These are phyloP conservation scores for Petasospora rhodanensis DNA, from an alignment of 1,139 yeast species.

Conservation along the genomic window DNA sequence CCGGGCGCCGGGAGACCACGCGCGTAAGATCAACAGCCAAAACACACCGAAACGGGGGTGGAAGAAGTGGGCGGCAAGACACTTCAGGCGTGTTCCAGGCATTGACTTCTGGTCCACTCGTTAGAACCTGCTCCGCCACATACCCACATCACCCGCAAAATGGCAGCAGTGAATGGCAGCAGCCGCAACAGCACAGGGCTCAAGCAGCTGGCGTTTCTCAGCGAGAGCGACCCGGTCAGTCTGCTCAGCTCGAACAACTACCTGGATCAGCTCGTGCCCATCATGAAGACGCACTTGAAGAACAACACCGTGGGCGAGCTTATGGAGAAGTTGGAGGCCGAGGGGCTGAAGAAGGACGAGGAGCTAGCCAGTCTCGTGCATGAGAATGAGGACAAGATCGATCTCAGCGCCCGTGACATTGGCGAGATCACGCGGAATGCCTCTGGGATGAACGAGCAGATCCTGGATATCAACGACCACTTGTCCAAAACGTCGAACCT, in stretches of 20 bases:
- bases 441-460: conserved; percentile 46
- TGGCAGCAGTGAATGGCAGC: too few relatives aligned
- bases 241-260: conserved; percentile 64
- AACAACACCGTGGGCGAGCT: conserved; percentile 53
- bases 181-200: too few relatives aligned
- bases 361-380: conserved; percentile 62
- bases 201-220: conserved; percentile 13
- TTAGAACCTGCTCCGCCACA: too few relatives aligned
- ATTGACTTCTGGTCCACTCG: too few relatives aligned
- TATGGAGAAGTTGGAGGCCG: conserved; percentile 49
- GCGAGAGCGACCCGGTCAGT: conserved; percentile 24
- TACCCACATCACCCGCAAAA: too few relatives aligned
- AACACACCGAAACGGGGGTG: too few relatives aligned
- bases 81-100: too few relatives aligned
- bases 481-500: conserved; percentile 62
- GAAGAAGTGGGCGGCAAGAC: too few relatives aligned
- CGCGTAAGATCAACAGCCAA: too few relatives aligned
- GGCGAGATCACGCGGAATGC: conserved; percentile 54
- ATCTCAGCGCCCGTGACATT: conserved; percentile 52
- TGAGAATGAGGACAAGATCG: conserved; percentile 55
- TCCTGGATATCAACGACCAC: conserved; percentile 46
- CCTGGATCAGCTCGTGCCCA: conserved; percentile 75
- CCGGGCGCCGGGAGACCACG: too few relatives aligned
- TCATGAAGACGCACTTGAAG: conserved; percentile 64
- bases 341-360: conserved; percentile 56